Base-by-base conservation (phyloP, 139 green algal genomes). In the Chlamydomonas eustigma region DNA sequence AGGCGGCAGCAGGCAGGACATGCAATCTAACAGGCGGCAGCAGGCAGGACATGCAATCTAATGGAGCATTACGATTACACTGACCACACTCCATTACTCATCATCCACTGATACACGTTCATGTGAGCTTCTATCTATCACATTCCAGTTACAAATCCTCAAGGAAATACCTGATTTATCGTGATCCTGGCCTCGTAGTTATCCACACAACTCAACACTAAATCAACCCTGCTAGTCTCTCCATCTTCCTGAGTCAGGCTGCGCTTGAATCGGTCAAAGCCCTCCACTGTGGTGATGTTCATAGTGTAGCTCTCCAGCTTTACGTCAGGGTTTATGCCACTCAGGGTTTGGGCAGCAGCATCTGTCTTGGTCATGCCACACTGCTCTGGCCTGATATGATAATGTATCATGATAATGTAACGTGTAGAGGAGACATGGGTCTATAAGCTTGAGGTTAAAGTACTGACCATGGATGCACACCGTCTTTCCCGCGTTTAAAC, bases 121-220 rank as follows among this genome's bases (percentile, higher is more conserved):
- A n/a, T n/a, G n/a, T n/a, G n/a, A n/a, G n/a, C n/a, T n/a, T n/a
- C n/a, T n/a, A n/a, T n/a, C n/a, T n/a, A n/a, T n/a, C n/a, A n/a
- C n/a, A n/a, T n/a, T n/a, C n/a, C n/a, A n/a, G n/a, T n/a, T n/a
- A n/a, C n/a, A n/a, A n/a, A n/a, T n/a, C n/a, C n/a, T n/a, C n/a
- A n/a, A n/a, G n/a, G n/a, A n/a, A n/a, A n/a, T 75, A 86, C 91
- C 90, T 96, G 90, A 83, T 99, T 99, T 88, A 99, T 95, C 22
- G 92, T 94, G 87, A 99, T 97, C 50, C 95, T 89, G 2, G 95
- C 95, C 78, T 98, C 95, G 79, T 98, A 99, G 91, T 99, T 99
- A 87, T 99, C 95, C 39, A 99, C 95, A 73, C 95, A 99, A 50
- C 78, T 89, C 35, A 98, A 90, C 52, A 99, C 87, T 52, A 99